Percentiles rank a stretch among this genome's conserved stretches.
phyloP scores from a whole-genome alignment of 1,284 basidiomycete genomes.

The Apiotrichum sp. region DNA sequence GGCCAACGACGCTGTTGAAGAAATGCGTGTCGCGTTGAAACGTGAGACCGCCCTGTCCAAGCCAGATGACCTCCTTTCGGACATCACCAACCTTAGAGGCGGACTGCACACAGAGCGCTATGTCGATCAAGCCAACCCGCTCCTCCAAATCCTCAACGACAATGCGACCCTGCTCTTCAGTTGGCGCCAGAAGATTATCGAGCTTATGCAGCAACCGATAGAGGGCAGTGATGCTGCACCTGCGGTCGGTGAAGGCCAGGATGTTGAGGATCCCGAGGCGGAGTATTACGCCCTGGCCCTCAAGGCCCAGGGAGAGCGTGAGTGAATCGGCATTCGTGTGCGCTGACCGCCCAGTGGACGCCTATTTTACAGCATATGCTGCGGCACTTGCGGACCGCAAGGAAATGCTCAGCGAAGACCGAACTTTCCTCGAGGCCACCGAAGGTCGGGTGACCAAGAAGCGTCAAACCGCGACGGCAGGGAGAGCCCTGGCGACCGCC shows the following conservation, averaged over 20 bases:
- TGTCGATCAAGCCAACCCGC: constrained; percentile 23
- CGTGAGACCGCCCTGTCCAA: constrained; percentile 8
- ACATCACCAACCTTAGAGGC: constrained; percentile 14
- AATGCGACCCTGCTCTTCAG: constrained; percentile 39
- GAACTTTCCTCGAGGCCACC: constrained; percentile 29
- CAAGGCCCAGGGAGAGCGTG: constrained; percentile 41
- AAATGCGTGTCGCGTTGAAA: constrained; percentile 11
- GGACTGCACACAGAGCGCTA: constrained; percentile 24
- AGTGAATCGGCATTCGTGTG: neutral
- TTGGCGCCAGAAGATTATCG: constrained; percentile 37
- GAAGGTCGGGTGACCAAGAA: constrained; percentile 31
- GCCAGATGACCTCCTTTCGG: constrained; percentile 26
- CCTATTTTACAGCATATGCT: constrained; percentile 41
- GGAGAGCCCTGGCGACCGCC: constrained; percentile 9
- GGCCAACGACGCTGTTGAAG: constrained; percentile 22
- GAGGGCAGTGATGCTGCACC: constrained; percentile 24
- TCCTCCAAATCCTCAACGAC: constrained; percentile 40
- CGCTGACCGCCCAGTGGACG: constrained; percentile 29
- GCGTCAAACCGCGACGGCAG: constrained; percentile 26
- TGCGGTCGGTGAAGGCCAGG: constrained; percentile 18
- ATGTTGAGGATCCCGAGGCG: constrained; percentile 36
- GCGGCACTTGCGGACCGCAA: constrained; percentile 40
- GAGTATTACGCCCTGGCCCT: constrained; percentile 43
- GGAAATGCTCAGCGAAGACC: constrained; percentile 40
- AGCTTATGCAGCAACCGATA: constrained; percentile 29